These are phyloP conservation scores for Pilaira anomala DNA, from an alignment of 192 early-diverging fungal genomes.

Conservation along the genomic window DNA sequence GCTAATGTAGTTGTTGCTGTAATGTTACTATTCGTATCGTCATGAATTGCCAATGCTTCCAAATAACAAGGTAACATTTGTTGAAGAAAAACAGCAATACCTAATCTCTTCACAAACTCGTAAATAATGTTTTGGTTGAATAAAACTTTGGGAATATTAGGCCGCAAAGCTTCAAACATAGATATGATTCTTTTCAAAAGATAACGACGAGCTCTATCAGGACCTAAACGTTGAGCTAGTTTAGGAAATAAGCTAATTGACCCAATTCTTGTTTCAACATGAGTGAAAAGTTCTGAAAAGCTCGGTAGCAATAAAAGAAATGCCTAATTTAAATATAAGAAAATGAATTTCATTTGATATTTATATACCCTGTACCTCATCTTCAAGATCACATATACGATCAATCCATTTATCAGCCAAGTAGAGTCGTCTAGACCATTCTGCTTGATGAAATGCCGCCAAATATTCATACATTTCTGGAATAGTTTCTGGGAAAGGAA, in stretches of 20 bases:
- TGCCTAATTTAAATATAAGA: constrained; percentile 27
- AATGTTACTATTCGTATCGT: constrained; percentile 24
- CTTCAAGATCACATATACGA: constrained; percentile 43
- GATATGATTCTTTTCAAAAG: constrained; percentile 56
- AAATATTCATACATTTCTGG: constrained; percentile 59
- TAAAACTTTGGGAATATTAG: constrained; percentile 42
- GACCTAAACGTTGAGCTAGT: constrained; percentile 49
- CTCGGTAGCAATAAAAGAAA: constrained; percentile 56
- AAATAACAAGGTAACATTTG: constrained; percentile 57
- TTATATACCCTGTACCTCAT: constrained; percentile 22
- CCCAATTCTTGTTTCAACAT: constrained; percentile 41
- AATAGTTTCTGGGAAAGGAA: constrained; percentile 46
- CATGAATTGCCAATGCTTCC: constrained; percentile 46
- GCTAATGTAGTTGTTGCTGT: not conserved
- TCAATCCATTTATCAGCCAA: constrained; percentile 50
- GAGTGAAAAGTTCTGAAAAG: constrained; percentile 47
- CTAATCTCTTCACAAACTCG: constrained; percentile 49
- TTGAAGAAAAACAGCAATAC: constrained; percentile 49
- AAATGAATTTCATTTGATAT: not conserved
- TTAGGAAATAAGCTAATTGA: constrained; percentile 52
- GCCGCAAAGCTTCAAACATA: constrained; percentile 54
- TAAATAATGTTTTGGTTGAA: constrained; percentile 37
- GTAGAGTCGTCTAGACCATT: constrained; percentile 31
- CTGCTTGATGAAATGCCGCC: constrained; percentile 46
- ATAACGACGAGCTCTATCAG: constrained; percentile 41